Evolutionary conservation across 129 eudicot species (phyloP).

Genomic region (Deinandra increscens): DNA sequence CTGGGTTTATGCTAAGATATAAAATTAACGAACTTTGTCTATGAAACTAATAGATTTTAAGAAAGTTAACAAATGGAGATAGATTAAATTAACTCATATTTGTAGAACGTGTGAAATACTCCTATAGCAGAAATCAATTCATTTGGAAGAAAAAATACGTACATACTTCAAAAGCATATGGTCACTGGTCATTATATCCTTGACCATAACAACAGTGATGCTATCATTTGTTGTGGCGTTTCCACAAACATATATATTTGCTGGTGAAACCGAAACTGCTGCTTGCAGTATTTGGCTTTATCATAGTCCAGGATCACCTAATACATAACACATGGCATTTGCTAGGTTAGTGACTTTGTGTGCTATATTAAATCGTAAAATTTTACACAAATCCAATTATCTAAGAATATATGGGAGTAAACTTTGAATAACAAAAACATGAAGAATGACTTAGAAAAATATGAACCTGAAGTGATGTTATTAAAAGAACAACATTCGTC

Average conservation of each 20-base stretch:
- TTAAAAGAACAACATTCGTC: not conserved
- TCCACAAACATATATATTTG: conserved; percentile 94
- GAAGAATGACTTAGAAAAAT: not conserved
- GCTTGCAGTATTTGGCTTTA: conserved; percentile 97
- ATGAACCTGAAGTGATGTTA: not conserved
- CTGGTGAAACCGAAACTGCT: conserved; percentile 94
- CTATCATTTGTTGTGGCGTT: conserved; percentile 97
- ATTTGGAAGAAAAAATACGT: too few species aligned
- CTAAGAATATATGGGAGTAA: conserved; percentile 20
- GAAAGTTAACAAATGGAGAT: too few species aligned
- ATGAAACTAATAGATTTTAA: too few species aligned
- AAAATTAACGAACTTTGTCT: too few species aligned
- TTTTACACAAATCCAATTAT: conserved; percentile 11
- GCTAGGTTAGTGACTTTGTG: not conserved
- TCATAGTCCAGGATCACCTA: conserved; percentile 98
- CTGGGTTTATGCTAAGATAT: too few species aligned
- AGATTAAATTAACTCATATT: too few species aligned
- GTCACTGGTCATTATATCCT: too few species aligned
- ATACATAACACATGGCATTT: conserved; percentile 4
- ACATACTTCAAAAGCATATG: too few species aligned
- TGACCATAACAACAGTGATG: conserved; percentile 93
- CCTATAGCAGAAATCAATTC: too few species aligned
- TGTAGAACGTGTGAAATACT: too few species aligned
- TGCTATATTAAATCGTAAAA: not conserved
- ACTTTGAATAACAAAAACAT: not conserved